Evolutionary conservation across 169 alveolate genomes (phyloP).

Genomic region (Cryptosporidium tyzzeri): DNA sequence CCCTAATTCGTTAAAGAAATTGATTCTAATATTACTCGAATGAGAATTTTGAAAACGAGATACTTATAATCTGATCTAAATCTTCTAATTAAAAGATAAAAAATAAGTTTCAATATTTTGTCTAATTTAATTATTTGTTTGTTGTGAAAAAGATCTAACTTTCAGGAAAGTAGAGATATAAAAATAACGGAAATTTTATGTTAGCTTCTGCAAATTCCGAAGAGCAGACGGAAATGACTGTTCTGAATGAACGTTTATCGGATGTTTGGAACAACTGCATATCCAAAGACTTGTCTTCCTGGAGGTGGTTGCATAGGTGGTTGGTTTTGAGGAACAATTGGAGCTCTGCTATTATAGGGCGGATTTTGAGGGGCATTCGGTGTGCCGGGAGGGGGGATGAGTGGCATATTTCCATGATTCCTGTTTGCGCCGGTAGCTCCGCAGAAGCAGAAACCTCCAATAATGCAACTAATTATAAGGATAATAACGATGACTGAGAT

Average conservation of each 20-base stretch:
- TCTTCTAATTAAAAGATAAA: neutral
- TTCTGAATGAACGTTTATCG: neutral
- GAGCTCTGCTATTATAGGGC: conserved; percentile 8
- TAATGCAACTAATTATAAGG: conserved; percentile 46
- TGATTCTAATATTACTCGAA: neutral
- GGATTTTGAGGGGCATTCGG: conserved; percentile 5
- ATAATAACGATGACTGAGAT: conserved; percentile 37
- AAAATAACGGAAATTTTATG: neutral
- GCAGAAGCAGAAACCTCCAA: conserved; percentile 68
- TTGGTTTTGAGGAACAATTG: conserved; percentile 10
- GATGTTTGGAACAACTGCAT: conserved; percentile 53
- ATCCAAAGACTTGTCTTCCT: conserved; percentile 59
- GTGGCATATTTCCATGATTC: conserved; percentile 2
- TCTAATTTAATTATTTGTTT: neutral
- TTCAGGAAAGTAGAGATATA: neutral
- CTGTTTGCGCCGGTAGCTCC: conserved; percentile 11
- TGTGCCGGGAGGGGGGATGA: conserved; percentile 5
- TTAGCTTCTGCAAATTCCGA: neutral
- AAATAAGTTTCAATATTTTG: neutral
- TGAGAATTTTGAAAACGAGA: neutral
- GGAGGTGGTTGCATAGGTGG: conserved; percentile 15
- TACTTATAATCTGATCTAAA: neutral
- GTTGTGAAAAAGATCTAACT: too few relatives aligned
- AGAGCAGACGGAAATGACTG: neutral
- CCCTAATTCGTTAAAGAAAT: neutral